Conservation (phyloP, 148 eudicot genomes). For the Pouteria glomerata region DNA sequence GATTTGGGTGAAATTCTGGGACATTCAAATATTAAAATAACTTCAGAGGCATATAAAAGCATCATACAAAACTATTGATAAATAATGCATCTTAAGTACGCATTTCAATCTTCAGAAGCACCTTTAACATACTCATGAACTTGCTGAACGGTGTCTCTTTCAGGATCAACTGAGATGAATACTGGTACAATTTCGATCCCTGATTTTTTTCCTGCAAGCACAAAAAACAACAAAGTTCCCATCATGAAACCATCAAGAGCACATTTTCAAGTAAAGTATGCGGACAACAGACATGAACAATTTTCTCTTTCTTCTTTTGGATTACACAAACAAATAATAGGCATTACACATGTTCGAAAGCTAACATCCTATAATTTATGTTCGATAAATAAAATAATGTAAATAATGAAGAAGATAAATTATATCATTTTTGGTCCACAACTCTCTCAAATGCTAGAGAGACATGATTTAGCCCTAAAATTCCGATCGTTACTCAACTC, state of each 20-base stretch:
- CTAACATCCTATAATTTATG: too few relatives aligned
- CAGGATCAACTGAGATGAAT: slow-evolving; percentile 96
- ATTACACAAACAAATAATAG: too few relatives aligned
- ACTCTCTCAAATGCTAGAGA: too few relatives aligned
- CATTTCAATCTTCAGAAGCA: slow-evolving; percentile 9
- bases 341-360: too few relatives aligned
- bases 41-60: neutral
- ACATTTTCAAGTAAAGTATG: neutral
- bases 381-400: too few relatives aligned
- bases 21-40: slow-evolving; percentile 3
- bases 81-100: neutral
- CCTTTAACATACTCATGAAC: slow-evolving; percentile 88
- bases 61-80: neutral
- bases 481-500: too few relatives aligned
- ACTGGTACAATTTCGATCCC: slow-evolving; percentile 76
- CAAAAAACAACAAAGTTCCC: neutral
- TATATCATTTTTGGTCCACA: too few relatives aligned
- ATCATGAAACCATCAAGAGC: neutral
- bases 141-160: slow-evolving; percentile 96
- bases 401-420: too few relatives aligned
- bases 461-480: too few relatives aligned
- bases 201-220: slow-evolving; percentile 61
- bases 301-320: too few relatives aligned
- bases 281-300: neutral
- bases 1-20: slow-evolving; percentile 87